Base-by-base conservation (phyloP, 2,329 filamentous ascomycete species). In the Scedosporium boydii region DNA sequence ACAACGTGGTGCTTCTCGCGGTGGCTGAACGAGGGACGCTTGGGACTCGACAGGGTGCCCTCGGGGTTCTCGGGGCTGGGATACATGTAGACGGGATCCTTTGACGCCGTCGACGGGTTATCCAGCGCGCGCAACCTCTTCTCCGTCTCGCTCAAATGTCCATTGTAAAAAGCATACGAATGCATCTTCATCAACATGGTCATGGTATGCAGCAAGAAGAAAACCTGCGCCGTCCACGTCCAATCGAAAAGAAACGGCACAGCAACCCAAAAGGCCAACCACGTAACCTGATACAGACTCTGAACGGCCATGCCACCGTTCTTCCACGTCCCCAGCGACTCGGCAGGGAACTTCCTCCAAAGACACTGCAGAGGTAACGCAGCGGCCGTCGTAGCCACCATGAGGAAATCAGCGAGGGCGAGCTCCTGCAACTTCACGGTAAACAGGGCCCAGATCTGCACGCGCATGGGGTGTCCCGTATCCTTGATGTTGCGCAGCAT, bases 151-250 rank as follows among this genome's bases (percentile, higher is more conserved):
- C 89, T 90, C 16, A 99, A 80, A 74, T 99, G 95, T 10, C 95
- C 95, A 69, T 97, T 98, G 78, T 99, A 99, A 74, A 98, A 99
- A 26, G 91, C 90, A 71, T 96, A 99, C 5, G 93, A 97, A 74
- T 99, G 95, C 86, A 98, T 95, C 80, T 99, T 99, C 95, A 99
- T 99, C 59, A 97, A 86, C 21, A 99, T 81, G 6, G 91, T 88
- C 75, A 99, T 86, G 53, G 92, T 88, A 75, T 99, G 95, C 41
- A 99, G 80, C 10, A 93, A 88, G 68, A 99, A 84, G 74, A 96
- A 99, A 46, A 99, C 95, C 71, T 98, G 95, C 2, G 93, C 88
- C 0, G 95, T 99, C 95, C 95, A 99, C 2, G 92, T 90, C 95
- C 95, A 99, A 60, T 89, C 82, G 7, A 96, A 80, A 68, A 88